Percentiles rank a stretch among this genome's conserved stretches.
These are phyloP conservation scores for Corymbia calophylla DNA, from an alignment of 441 rosid genomes.

Conservation along the genomic window DNA sequence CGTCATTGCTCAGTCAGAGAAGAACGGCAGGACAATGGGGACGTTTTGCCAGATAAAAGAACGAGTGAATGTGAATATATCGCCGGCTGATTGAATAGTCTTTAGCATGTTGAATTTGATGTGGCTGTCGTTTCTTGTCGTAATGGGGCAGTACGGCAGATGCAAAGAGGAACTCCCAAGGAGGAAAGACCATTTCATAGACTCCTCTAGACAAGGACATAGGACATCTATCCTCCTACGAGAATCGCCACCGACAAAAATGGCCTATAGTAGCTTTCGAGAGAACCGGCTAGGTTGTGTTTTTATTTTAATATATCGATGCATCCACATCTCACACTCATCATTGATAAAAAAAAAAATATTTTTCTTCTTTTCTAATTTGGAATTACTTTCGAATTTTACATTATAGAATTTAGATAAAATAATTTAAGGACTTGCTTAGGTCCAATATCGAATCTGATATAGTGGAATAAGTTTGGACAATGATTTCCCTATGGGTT, in stretches of 20 bases:
- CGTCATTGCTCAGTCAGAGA: background rate
- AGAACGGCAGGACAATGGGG: background rate
- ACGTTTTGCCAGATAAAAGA: background rate
- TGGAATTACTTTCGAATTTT: too few relatives aligned
- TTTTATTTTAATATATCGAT: too few relatives aligned
- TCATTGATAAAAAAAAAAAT: too few relatives aligned
- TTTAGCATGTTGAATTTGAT: background rate
- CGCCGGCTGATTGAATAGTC: background rate
- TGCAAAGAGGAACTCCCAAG: background rate
- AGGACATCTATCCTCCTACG: background rate
- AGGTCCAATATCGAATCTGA: background rate
- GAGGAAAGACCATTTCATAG: background rate
- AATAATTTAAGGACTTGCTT: too few relatives aligned
- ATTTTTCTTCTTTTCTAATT: too few relatives aligned
- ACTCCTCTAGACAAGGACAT: background rate
- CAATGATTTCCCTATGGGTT: background rate
- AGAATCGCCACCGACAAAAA: too few relatives aligned
- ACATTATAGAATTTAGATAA: too few relatives aligned
- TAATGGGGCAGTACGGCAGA: background rate
- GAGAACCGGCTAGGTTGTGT: too few relatives aligned
- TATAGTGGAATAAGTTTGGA: background rate
- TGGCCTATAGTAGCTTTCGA: too few relatives aligned
- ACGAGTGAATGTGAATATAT: background rate
- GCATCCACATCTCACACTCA: too few relatives aligned
- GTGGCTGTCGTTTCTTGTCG: background rate